Evolutionary conservation across 768 basidiomycete species (phyloP).

Genomic region (Sistotremastrum suecicum): DNA sequence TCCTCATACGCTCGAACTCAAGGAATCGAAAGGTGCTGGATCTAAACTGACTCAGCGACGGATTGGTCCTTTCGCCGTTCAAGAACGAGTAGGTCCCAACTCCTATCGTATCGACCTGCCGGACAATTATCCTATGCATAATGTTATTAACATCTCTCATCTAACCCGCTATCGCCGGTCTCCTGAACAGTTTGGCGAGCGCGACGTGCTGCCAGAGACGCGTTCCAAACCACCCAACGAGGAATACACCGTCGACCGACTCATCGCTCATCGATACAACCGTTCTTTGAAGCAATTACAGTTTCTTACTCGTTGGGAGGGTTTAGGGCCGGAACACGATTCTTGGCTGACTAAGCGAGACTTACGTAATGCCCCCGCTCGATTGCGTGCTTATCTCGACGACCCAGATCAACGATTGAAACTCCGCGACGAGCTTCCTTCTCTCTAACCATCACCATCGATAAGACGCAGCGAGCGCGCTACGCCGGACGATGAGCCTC

Average conservation of each 20-base stretch:
- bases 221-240: too few relatives aligned
- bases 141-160: constrained; percentile 14
- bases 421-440: too few relatives aligned
- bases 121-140: constrained; percentile 13
- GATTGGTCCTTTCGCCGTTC: constrained; percentile 13
- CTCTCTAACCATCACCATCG: too few relatives aligned
- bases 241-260: too few relatives aligned
- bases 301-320: constrained; percentile 12
- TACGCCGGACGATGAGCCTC: too few relatives aligned
- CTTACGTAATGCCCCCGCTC: constrained; percentile 11
- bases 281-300: constrained; percentile 1
- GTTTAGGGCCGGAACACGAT: constrained; percentile 12
- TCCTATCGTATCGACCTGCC: constrained; percentile 11
- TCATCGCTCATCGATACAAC: too few relatives aligned
- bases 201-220: constrained; percentile 10
- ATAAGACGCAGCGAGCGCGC: too few relatives aligned
- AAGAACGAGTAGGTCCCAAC: constrained; percentile 10
- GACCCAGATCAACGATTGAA: too few relatives aligned
- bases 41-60: constrained; percentile 10
- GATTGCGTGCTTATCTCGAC: too few relatives aligned
- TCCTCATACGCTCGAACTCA: constrained; percentile 14
- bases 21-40: constrained; percentile 11
- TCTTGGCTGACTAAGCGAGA: constrained; percentile 13
- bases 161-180: constrained; percentile 10
- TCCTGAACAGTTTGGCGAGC: constrained; percentile 5